Conservation (phyloP, 2,329 filamentous ascomycete species). For the Xylaria sp. region DNA sequence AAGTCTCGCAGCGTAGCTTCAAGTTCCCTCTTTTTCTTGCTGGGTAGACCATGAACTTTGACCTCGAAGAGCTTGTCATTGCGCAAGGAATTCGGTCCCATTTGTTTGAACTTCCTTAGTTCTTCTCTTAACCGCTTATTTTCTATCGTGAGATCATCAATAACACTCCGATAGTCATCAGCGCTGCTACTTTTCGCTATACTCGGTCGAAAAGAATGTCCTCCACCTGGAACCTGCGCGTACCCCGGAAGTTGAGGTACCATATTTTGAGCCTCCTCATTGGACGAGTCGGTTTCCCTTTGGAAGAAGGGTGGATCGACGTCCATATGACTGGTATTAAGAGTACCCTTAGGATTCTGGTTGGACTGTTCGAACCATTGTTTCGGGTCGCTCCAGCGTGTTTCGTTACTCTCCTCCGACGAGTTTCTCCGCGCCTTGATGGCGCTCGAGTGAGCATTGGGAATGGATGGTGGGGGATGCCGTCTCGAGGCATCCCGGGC, state of each 20-base stretch:
- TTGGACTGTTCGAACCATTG: conserved; percentile 68
- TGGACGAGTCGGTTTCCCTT: conserved; percentile 63
- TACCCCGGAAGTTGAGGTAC: conserved; percentile 46
- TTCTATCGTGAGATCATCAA: conserved; percentile 86
- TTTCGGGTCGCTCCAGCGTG: conserved; percentile 61
- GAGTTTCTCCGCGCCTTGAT: conserved; percentile 53
- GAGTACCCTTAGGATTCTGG: conserved; percentile 58
- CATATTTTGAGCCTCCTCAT: conserved; percentile 54
- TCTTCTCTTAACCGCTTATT: conserved; percentile 82
- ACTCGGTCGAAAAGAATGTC: conserved; percentile 48
- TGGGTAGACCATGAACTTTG: conserved; percentile 77
- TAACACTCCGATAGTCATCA: conserved; percentile 83
- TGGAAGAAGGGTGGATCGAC: conserved; percentile 68
- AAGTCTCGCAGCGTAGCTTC: conserved; percentile 80
- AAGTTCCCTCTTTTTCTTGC: conserved; percentile 79
- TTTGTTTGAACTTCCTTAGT: conserved; percentile 75
- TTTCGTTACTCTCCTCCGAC: conserved; percentile 62
- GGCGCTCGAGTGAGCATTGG: conserved; percentile 30
- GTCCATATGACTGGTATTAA: conserved; percentile 61
- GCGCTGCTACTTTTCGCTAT: conserved; percentile 68
- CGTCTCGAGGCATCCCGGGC: conserved; percentile 55
- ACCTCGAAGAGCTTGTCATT: conserved; percentile 87
- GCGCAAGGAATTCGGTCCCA: conserved; percentile 72
- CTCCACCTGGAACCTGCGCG: conserved; percentile 40
- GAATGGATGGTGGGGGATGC: conserved; percentile 33